phyloP scores from a whole-genome alignment of 495 filamentous ascomycete genomes.

The Neurospora sp. region DNA sequence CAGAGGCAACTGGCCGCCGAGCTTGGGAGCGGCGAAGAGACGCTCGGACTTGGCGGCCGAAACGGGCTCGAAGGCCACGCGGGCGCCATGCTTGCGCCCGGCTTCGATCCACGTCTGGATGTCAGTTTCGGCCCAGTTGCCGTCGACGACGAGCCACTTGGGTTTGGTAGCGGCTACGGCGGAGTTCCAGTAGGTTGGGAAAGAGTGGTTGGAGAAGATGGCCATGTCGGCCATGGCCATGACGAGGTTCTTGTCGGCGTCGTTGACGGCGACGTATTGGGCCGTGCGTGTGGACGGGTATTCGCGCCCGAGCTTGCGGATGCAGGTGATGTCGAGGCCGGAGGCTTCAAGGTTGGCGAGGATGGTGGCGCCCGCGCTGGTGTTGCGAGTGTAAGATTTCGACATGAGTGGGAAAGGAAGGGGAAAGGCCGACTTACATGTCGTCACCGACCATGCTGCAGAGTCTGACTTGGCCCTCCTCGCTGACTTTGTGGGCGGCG shows the following conservation, averaged over 20 bases:
- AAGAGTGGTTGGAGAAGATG: slow-evolving; percentile 54
- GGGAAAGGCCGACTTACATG: slow-evolving; percentile 25
- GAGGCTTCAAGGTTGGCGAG: slow-evolving; percentile 48
- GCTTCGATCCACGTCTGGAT: slow-evolving; percentile 52
- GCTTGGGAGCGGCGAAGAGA: slow-evolving; percentile 44
- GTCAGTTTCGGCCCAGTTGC: slow-evolving; percentile 61
- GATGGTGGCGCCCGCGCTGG: slow-evolving; percentile 56
- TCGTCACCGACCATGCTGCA: slow-evolving; percentile 73
- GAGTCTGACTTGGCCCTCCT: slow-evolving; percentile 42
- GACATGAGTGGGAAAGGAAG: too few species aligned
- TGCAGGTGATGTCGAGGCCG: slow-evolving; percentile 53
- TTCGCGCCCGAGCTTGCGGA: slow-evolving; percentile 43
- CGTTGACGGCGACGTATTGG: slow-evolving; percentile 87
- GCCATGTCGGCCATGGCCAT: slow-evolving; percentile 92
- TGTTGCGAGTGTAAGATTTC: too few species aligned
- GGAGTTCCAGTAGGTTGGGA: slow-evolving; percentile 48
- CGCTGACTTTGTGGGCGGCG: slow-evolving; percentile 51
- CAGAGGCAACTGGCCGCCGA: slow-evolving; percentile 16
- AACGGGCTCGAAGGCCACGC: slow-evolving; percentile 86
- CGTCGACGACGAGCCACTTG: slow-evolving; percentile 70
- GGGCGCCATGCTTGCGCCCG: slow-evolving; percentile 41
- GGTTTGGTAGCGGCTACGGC: slow-evolving; percentile 46
- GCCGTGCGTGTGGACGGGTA: slow-evolving; percentile 55
- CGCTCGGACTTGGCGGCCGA: slow-evolving; percentile 64
- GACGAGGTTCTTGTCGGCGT: slow-evolving; percentile 65